Evolutionary conservation across 768 basidiomycete genomes (phyloP).

Genomic region (Hygrophoropsis aurantiaca): DNA sequence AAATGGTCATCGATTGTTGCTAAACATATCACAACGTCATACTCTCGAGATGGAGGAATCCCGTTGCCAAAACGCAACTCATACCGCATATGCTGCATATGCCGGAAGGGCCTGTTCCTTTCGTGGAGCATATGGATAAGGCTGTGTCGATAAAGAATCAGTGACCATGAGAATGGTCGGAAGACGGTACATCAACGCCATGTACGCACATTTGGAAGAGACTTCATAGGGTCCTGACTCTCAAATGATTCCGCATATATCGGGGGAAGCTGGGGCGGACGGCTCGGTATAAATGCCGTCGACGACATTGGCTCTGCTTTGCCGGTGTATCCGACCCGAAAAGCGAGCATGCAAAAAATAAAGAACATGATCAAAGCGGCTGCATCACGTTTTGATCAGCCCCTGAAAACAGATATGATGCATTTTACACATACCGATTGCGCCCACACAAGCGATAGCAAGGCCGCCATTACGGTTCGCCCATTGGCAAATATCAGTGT

Average conservation of each 20-base stretch:
- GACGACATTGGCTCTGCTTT: too few relatives aligned
- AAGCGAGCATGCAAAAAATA: not conserved
- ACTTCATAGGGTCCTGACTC: not conserved
- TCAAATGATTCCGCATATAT: not conserved
- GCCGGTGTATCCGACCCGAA: not conserved
- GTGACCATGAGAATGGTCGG: too few relatives aligned
- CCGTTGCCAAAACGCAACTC: too few relatives aligned
- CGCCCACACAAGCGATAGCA: not conserved
- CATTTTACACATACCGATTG: not conserved
- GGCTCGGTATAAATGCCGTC: not conserved
- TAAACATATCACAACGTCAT: too few relatives aligned
- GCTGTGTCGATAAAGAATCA: too few relatives aligned
- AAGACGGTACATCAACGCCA: not conserved
- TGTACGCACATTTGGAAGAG: not conserved
- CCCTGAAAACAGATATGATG: not conserved
- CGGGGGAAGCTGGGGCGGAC: slow-evolving; percentile 1
- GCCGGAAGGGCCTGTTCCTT: not conserved
- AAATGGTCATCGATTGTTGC: too few relatives aligned
- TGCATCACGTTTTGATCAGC: too few relatives aligned
- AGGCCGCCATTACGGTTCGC: not conserved
- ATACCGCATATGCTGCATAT: not conserved
- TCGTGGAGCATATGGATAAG: not conserved
- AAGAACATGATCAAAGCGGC: too few relatives aligned
- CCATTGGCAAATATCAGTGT: not conserved
- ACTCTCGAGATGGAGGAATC: too few relatives aligned